phyloP scores from a whole-genome alignment of 2,329 filamentous ascomycete species.

The Sporothrix pallida region DNA sequence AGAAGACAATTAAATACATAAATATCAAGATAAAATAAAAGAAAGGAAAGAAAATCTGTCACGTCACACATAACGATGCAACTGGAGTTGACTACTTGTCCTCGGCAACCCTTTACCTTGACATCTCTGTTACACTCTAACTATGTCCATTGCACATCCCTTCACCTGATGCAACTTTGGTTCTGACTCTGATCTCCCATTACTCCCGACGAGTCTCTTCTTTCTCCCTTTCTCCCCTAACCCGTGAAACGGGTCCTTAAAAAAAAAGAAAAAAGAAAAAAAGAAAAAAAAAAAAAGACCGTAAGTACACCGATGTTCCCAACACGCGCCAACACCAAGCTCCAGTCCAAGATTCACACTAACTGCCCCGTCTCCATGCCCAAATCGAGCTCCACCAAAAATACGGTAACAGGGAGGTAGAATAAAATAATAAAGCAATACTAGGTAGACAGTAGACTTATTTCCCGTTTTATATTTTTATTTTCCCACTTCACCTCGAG shows the following conservation, averaged over 20 bases:
- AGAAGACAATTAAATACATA: neutral
- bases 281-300: neutral
- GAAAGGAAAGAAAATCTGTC: neutral
- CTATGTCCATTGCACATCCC: neutral
- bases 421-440: neutral
- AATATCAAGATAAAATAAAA: neutral
- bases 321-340: neutral
- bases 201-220: neutral
- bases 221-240: neutral
- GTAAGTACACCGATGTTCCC: constrained; percentile 18
- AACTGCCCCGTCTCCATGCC: neutral
- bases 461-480: no score
- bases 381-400: constrained; percentile 15
- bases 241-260: neutral
- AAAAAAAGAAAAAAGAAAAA: no score
- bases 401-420: neutral
- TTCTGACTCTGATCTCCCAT: neutral
- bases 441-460: no score
- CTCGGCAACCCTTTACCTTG: neutral
- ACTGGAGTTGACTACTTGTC: neutral
- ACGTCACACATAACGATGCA: neutral
- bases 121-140: neutral
- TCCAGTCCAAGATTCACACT: neutral
- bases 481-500: neutral
- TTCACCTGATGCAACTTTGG: neutral